Conservation (phyloP, 1,284 basidiomycete species). For the Coniferiporia sulphurascens region DNA sequence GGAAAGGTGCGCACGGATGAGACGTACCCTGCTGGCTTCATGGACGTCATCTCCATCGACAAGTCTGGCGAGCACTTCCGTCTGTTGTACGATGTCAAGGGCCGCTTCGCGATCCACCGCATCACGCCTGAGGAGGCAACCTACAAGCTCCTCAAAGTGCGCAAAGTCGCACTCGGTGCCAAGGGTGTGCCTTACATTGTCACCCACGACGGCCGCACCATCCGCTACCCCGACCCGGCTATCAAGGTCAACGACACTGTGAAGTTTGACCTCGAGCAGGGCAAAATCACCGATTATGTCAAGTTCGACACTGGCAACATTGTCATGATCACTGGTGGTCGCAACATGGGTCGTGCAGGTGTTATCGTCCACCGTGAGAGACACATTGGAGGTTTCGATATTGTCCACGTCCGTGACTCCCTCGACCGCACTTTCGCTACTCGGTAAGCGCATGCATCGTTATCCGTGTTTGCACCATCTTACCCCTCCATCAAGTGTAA, state of each 20-base stretch:
- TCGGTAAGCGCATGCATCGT: conserved; percentile 52
- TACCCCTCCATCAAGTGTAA: conserved; percentile 54
- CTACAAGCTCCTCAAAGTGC: conserved; percentile 99
- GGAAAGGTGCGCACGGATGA: conserved; percentile 97
- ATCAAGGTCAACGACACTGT: conserved; percentile 98
- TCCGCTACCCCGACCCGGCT: conserved; percentile 96
- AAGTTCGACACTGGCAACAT: conserved; percentile 98
- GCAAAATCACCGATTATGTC: conserved; percentile 92
- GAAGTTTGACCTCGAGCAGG: conserved; percentile 93
- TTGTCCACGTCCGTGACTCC: conserved; percentile 95
- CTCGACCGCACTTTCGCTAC: conserved; percentile 95
- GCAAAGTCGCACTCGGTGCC: conserved; percentile 86
- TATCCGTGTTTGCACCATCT: conserved; percentile 1
- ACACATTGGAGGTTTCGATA: conserved; percentile 97
- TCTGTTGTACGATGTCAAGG: conserved; percentile 98
- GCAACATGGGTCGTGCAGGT: conserved; percentile 99
- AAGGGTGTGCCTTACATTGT: conserved; percentile 96
- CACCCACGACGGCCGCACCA: conserved; percentile 99
- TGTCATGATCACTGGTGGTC: conserved; percentile 97
- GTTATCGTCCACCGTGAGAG: conserved; percentile 95
- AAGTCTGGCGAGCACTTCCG: conserved; percentile 99
- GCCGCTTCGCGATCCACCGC: conserved; percentile 99
- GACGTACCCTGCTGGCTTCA: conserved; percentile 96
- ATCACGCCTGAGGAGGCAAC: conserved; percentile 97
- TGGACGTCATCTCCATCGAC: conserved; percentile 97